A percentile compares a stretch with the other conserved stretches of the same genome.
phyloP scores from a whole-genome alignment of 2,329 filamentous ascomycete genomes.

The Penicillium sclerotigenum region DNA sequence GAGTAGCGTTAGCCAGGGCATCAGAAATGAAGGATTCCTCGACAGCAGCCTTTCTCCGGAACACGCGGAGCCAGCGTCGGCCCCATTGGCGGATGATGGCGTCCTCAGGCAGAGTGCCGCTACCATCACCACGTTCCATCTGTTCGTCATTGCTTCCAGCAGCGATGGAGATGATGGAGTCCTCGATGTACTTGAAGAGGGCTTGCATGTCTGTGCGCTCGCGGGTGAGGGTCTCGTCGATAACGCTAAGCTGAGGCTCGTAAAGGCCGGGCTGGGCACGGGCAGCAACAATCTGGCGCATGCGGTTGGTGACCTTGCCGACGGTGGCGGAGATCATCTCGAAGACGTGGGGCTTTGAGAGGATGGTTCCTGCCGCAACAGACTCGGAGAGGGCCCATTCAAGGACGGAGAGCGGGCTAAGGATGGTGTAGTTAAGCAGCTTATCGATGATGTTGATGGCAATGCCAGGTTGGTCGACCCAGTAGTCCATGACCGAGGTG shows the following conservation, averaged over 20 bases:
- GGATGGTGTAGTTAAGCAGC: conserved; percentile 92
- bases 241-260: conserved; percentile 53
- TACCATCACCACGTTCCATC: conserved; percentile 63
- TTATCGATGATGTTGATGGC: conserved; percentile 94
- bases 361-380: conserved; percentile 61
- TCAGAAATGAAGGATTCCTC: conserved; percentile 71
- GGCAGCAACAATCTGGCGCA: conserved; percentile 72
- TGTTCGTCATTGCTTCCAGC: conserved; percentile 69
- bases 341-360: conserved; percentile 74
- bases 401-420: conserved; percentile 79
- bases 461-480: conserved; percentile 86
- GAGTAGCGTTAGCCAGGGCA: conserved; percentile 49
- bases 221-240: conserved; percentile 64
- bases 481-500: conserved; percentile 84
- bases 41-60: conserved; percentile 74
- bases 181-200: conserved; percentile 77
- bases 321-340: conserved; percentile 89
- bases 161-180: conserved; percentile 70
- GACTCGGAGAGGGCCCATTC: conserved; percentile 80
- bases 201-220: conserved; percentile 74
- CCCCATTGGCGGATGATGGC: conserved; percentile 75
- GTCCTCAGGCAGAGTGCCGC: conserved; percentile 51
- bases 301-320: conserved; percentile 80
- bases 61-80: conserved; percentile 79
- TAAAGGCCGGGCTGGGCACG: conserved; percentile 57